A percentile compares a stretch with the other conserved stretches of the same genome.
Evolutionary conservation across 805 yeast species (phyloP).

Genomic region (Kockiozyma suomiensis): DNA sequence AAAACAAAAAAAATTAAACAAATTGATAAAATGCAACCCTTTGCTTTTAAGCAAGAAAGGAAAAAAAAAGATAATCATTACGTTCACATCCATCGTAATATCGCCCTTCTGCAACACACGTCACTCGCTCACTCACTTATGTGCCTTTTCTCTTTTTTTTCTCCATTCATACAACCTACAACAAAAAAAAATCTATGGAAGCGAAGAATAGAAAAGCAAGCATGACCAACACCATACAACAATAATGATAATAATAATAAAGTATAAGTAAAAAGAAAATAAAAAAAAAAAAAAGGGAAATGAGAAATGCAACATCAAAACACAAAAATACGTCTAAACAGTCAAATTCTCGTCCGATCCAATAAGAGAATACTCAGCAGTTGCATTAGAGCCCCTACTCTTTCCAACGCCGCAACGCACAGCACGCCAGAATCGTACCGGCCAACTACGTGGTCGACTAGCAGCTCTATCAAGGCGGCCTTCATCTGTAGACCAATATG

Average conservation of each 20-base stretch:
- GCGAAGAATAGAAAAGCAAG: neutral
- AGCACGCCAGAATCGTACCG: neutral
- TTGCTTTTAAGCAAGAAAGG: too few species aligned
- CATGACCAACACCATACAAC: neutral
- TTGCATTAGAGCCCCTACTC: neutral
- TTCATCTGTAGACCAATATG: constrained; percentile 29
- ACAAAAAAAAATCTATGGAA: too few species aligned
- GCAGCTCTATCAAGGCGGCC: constrained; percentile 13
- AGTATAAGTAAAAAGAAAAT: neutral
- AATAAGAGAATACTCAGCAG: constrained; percentile 3
- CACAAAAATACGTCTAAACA: neutral
- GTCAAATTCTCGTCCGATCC: neutral
- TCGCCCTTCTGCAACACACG: too few species aligned
- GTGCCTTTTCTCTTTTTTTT: too few species aligned
- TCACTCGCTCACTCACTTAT: too few species aligned
- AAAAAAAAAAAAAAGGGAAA: neutral
- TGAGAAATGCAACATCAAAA: neutral
- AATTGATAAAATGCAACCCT: too few species aligned
- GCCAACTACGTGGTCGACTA: neutral
- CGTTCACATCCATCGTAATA: too few species aligned
- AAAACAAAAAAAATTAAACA: too few species aligned
- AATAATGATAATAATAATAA: neutral
- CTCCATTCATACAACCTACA: too few species aligned
- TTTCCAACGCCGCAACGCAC: neutral
- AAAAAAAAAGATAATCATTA: too few species aligned